Evolutionary conservation across 495 filamentous ascomycete species (phyloP).

Genomic region (Xylaria telfairii): DNA sequence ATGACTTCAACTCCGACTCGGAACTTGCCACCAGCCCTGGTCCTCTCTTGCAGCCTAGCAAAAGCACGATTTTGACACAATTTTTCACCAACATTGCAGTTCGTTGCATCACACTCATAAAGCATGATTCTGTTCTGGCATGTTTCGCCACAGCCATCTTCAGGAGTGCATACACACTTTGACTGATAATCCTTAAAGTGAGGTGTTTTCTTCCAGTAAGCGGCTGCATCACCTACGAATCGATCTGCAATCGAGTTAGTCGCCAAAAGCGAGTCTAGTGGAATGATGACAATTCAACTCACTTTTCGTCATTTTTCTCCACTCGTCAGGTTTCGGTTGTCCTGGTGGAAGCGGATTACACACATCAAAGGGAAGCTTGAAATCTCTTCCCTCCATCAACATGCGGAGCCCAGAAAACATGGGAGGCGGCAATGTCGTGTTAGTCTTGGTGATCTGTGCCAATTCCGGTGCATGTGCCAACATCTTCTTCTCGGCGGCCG

Average conservation of each 20-base stretch:
- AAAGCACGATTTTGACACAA: slow-evolving; percentile 88
- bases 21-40: slow-evolving; percentile 79
- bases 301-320: slow-evolving; percentile 91
- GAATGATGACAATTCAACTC: slow-evolving; percentile 21
- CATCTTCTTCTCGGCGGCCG: slow-evolving; percentile 65
- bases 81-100: slow-evolving; percentile 75
- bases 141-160: slow-evolving; percentile 82
- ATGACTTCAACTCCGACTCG: slow-evolving; percentile 93
- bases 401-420: slow-evolving; percentile 56
- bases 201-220: slow-evolving; percentile 81
- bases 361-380: slow-evolving; percentile 86
- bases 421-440: slow-evolving; percentile 51
- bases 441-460: slow-evolving; percentile 39
- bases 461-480: slow-evolving; percentile 61
- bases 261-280: slow-evolving; percentile 20
- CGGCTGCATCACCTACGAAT: slow-evolving; percentile 87
- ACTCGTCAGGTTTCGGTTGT: slow-evolving; percentile 89
- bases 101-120: slow-evolving; percentile 92
- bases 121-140: slow-evolving; percentile 97
- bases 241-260: slow-evolving; percentile 64
- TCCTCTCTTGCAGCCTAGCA: slow-evolving; percentile 74
- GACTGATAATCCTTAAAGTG: slow-evolving; percentile 73
- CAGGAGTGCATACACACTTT: slow-evolving; percentile 78
- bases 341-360: slow-evolving; percentile 84
- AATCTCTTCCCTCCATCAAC: slow-evolving; percentile 74